phyloP scores from a whole-genome alignment of 1,284 basidiomycete species.

The Boletellus sp. region DNA sequence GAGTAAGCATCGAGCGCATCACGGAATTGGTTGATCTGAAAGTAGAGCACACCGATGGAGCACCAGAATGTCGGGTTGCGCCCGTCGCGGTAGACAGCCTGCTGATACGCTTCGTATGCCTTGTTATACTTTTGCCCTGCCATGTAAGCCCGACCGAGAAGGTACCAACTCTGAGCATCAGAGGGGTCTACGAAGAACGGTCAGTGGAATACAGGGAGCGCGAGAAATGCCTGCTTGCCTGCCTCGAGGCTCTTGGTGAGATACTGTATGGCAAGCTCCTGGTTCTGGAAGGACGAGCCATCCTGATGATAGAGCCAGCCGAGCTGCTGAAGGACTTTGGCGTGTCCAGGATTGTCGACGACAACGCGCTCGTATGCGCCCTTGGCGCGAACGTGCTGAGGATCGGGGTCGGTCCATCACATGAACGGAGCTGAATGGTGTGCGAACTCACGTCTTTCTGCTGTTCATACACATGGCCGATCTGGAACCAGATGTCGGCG shows the following conservation, averaged over 20 bases:
- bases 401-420: constrained; percentile 4
- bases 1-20: constrained; percentile 98
- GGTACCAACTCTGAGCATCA: constrained; percentile 98
- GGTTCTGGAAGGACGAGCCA: constrained; percentile 90
- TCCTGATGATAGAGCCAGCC: constrained; percentile 98
- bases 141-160: constrained; percentile 97
- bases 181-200: constrained; percentile 62
- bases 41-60: constrained; percentile 98
- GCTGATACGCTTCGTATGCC: constrained; percentile 98
- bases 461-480: constrained; percentile 97
- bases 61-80: constrained; percentile 99
- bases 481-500: constrained; percentile 99
- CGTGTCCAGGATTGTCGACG: constrained; percentile 88
- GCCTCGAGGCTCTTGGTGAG: constrained; percentile 93
- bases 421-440: neutral
- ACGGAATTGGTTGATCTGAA: constrained; percentile 98
- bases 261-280: constrained; percentile 91
- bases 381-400: constrained; percentile 83
- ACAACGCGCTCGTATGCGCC: constrained; percentile 98
- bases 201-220: constrained; percentile 4
- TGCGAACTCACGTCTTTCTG: constrained; percentile 79
- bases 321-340: constrained; percentile 96
- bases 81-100: constrained; percentile 97
- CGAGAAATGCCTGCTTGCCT: constrained; percentile 47
- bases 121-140: constrained; percentile 99